Evolutionary conservation across 148 eudicot genomes (phyloP).

Genomic region (Chenopodium berlandieri): DNA sequence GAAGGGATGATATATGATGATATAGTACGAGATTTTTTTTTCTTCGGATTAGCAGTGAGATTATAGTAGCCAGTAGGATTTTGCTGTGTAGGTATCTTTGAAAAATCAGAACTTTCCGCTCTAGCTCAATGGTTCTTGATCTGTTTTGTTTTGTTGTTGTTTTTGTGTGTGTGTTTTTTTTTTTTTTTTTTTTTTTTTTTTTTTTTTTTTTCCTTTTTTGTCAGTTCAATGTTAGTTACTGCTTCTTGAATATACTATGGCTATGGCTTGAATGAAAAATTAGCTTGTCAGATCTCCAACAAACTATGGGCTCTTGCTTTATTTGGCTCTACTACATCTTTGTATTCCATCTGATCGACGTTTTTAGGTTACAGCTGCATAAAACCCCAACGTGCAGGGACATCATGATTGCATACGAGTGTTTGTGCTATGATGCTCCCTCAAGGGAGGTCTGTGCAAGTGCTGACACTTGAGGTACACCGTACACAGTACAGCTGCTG

Average conservation of each 20-base stretch:
- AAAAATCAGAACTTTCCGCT: conserved; percentile 5
- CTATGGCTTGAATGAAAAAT: background rate
- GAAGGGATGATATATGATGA: background rate
- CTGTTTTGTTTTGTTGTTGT: background rate
- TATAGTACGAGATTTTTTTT: background rate
- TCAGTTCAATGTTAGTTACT: background rate
- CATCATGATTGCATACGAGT: too few relatives aligned
- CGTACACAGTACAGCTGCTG: too few relatives aligned
- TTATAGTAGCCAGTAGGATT: conserved; percentile 2
- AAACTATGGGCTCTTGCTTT: background rate
- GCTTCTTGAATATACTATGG: background rate
- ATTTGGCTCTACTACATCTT: background rate
- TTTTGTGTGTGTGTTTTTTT: background rate
- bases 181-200: background rate
- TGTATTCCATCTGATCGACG: background rate
- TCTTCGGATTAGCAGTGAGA: background rate
- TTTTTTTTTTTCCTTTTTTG: background rate
- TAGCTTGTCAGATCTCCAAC: background rate
- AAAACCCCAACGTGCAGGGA: too few relatives aligned
- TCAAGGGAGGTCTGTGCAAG: background rate
- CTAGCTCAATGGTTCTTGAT: background rate
- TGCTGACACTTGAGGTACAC: too few relatives aligned
- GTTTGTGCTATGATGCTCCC: too few relatives aligned
- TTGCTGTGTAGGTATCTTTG: conserved; percentile 6
- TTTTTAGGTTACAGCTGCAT: too few relatives aligned